Evolutionary conservation across 164 flowering plant species (phyloP).

Genomic region (Vitis labrusca): DNA sequence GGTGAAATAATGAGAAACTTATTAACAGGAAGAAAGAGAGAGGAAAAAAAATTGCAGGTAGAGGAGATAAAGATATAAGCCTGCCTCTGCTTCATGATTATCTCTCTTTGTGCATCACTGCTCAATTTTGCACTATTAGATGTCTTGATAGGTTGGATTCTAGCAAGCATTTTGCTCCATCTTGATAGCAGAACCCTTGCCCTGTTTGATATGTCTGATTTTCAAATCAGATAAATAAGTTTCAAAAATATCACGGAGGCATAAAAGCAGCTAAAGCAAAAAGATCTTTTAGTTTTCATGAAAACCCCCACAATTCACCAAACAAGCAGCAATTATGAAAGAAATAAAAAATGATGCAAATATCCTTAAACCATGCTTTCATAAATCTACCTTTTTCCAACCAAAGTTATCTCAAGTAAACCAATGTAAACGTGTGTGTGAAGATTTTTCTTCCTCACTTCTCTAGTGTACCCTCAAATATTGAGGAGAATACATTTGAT

Average conservation of each 20-base stretch:
- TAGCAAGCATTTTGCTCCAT: conserved; percentile 86
- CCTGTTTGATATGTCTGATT: conserved; percentile 99
- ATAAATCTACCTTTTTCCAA: not conserved
- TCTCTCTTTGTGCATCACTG: conserved; percentile 48
- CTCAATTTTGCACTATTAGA: conserved; percentile 42
- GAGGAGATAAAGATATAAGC: conserved; percentile 11
- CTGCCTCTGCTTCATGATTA: conserved; percentile 67
- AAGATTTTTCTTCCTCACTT: not conserved
- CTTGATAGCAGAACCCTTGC: conserved; percentile 75
- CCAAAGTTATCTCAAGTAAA: not conserved
- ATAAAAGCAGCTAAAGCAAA: not conserved
- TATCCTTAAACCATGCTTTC: not conserved
- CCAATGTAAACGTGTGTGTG: not conserved
- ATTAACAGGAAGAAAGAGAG: not conserved
- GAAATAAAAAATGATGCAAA: not conserved
- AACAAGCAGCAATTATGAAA: not conserved
- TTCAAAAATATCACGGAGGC: conserved; percentile 20
- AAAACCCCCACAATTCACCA: not conserved
- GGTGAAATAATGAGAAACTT: conserved; percentile 9
- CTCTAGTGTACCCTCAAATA: too few species aligned
- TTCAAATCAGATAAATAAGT: conserved; percentile 85
- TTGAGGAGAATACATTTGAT: too few species aligned
- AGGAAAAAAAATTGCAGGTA: not conserved
- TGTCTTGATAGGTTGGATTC: conserved; percentile 65
- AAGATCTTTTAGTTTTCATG: not conserved